Base-by-base conservation (phyloP, 2,329 filamentous ascomycete species). In the Truncatella angustata region DNA sequence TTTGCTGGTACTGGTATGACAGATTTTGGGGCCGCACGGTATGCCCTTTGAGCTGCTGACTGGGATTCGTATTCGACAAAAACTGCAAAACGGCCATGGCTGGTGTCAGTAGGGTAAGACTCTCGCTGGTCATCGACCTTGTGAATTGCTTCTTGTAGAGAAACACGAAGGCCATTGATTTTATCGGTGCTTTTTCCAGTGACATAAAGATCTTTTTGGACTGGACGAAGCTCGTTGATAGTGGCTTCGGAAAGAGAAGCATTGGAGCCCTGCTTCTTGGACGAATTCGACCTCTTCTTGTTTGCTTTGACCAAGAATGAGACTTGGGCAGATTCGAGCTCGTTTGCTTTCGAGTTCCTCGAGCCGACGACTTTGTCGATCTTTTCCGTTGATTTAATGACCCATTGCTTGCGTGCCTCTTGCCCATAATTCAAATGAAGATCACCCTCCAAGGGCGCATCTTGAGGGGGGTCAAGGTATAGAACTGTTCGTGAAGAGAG, bases 1-100 rank as follows among this genome's bases (percentile, higher is more conserved):
- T 47, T 54, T 5, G 42, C 7, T 28, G 53, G 46, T 5, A 50
- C 40, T 57, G 23, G 62, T 57, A 35, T 61, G 61, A 4, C 53
- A 50, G 26, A 64, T 56, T 45, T 67, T 56, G 47, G 23, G 11
- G 35, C 42, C 10, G 39, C 39, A 70, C 97, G 92, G 70, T 81
- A 96, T 21, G 93, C 92, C 52, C 80, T 77, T 68, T 99, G 93
- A 7, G 94, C 94, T 54, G 90, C 89, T 21, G 86, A 81, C 66
- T 96, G 90, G 3, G 82, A 85, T 57, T 83, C 80, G 65, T 96
- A 99, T 65, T 97, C 92, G 57, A 99, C 89, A 63, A 99, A 97
- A n/a, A 94, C 87, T 3, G 91, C 86, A 49, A 50, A 87, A 75
- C 58, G 80, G 79, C 49, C 40, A n/a, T 49, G 28, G 11, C 24